Base-by-base conservation (phyloP, 345 rosid genomes). In the Reutealis trisperma region DNA sequence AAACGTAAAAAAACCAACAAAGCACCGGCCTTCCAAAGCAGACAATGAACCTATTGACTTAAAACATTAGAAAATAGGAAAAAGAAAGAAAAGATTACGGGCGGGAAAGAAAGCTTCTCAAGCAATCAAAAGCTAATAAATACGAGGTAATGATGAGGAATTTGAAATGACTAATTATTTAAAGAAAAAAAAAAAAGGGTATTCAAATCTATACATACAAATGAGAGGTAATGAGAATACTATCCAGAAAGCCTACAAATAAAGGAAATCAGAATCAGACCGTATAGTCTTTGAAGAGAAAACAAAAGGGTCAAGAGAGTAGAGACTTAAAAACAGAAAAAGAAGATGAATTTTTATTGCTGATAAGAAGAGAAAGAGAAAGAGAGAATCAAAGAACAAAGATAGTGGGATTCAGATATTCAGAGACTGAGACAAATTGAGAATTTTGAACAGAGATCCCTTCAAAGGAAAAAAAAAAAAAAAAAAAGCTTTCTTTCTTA, bases 381-480 rank as follows among this genome's bases (percentile, higher is more conserved):
- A 37, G 41, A 37, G 41, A 37, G 41, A 37, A 37, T 37, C 41
- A 37, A 37, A 37, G 41, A 79, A 68, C 77, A 71, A 64, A 71
- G 1, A 63, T 8, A 27, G 55, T 54, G 19, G 34, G 16, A 51
- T 15, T 6, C 61, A 30, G 79, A 60, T 49, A 5, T 47, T 60
- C 68, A 63, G 80, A 76, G 74, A 79, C 65, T 58, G 42, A 75
- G 79, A 59, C 80, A 86, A 81, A 83, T 52, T 72, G 47, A 63
- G 77, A 59, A 80, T 79, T 79, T 89, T 78, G 78, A 73, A 79
- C 80, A 76, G 42, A 63, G 62, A 70, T 70, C 70, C 79, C 70
- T 58, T 18, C 7, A 37, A 37, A 16, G 59, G 32, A 2, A 61
- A 49, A 66, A 25, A 49, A 66, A 25, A 66, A 25, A 49, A 66